Percentiles rank a stretch among this genome's conserved stretches.
Evolutionary conservation across 2,329 filamentous ascomycete genomes (phyloP).

Genomic region (Lecanicillium sp.): DNA sequence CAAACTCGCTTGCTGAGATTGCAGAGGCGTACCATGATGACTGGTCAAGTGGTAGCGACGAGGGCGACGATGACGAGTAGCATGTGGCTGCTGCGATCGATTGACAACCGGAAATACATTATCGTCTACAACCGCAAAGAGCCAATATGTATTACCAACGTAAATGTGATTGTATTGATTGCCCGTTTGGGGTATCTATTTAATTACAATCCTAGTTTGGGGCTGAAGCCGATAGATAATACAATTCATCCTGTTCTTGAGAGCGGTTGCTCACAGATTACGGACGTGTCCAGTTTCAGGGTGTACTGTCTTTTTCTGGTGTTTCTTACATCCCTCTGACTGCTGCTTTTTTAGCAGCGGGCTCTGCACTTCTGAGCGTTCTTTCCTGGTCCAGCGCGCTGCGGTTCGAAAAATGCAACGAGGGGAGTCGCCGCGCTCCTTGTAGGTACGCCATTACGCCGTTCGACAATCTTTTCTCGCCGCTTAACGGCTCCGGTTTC

Average conservation of each 20-base stretch:
- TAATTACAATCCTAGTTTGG: slow-evolving; percentile 5
- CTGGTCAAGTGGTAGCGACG: slow-evolving; percentile 71
- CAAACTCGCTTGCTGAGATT: slow-evolving; percentile 73
- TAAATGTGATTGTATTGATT: slow-evolving; percentile 5
- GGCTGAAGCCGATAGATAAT: too few relatives aligned
- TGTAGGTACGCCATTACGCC: not conserved
- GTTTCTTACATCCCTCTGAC: too few relatives aligned
- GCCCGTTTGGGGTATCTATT: slow-evolving; percentile 7
- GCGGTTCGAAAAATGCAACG: too few relatives aligned
- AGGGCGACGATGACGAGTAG: slow-evolving; percentile 53
- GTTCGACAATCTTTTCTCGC: not conserved
- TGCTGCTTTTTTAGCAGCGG: too few relatives aligned
- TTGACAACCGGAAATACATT: not conserved
- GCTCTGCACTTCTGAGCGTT: too few relatives aligned
- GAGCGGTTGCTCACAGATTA: too few relatives aligned
- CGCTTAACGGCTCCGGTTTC: slow-evolving; percentile 4
- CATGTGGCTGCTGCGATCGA: slow-evolving; percentile 10
- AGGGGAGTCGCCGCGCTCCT: too few relatives aligned
- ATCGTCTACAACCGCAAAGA: not conserved
- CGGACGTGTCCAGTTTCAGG: too few relatives aligned
- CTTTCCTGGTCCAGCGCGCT: too few relatives aligned
- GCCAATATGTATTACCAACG: not conserved
- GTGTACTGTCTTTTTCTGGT: too few relatives aligned
- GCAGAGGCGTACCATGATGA: slow-evolving; percentile 85
- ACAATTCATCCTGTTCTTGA: too few relatives aligned